These are phyloP conservation scores for Seminavis robusta DNA, from an alignment of 108 stramenopile species.

Conservation along the genomic window DNA sequence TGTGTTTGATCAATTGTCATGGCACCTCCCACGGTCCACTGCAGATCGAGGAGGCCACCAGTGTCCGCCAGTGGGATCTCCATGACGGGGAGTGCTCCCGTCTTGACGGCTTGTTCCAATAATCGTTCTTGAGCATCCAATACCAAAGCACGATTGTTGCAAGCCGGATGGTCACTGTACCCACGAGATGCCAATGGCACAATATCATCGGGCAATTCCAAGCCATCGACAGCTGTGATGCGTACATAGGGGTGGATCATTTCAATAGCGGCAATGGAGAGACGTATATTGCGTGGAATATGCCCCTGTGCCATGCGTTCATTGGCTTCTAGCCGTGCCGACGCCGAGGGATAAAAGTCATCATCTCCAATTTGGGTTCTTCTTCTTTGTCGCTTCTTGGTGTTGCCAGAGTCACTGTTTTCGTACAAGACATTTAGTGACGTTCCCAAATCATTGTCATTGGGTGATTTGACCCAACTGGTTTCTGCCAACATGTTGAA, in stretches of 20 bases:
- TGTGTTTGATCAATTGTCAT: slow-evolving; percentile 66
- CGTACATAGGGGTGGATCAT: slow-evolving; percentile 88
- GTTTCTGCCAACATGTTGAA: slow-evolving; percentile 94
- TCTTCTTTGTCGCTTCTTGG: too few relatives aligned
- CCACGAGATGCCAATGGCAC: too few relatives aligned
- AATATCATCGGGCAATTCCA: slow-evolving; percentile 53
- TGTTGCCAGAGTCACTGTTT: slow-evolving; percentile 38
- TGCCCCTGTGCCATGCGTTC: too few relatives aligned
- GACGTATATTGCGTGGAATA: slow-evolving; percentile 85
- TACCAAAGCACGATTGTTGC: too few relatives aligned
- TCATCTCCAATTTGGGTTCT: too few relatives aligned
- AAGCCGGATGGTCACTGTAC: too few relatives aligned
- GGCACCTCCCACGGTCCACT: slow-evolving; percentile 84
- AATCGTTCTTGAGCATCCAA: too few relatives aligned
- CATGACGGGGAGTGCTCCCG: too few relatives aligned
- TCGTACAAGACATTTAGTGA: slow-evolving; percentile 50
- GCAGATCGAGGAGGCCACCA: slow-evolving; percentile 21
- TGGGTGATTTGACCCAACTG: slow-evolving; percentile 66
- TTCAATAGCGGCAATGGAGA: slow-evolving; percentile 79
- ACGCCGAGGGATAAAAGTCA: too few relatives aligned
- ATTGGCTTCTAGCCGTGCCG: too few relatives aligned
- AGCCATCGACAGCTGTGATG: slow-evolving; percentile 43
- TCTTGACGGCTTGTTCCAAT: too few relatives aligned
- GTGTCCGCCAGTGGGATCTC: too few relatives aligned
- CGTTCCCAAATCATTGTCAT: slow-evolving; percentile 56